Conservation (phyloP, 2,329 filamentous ascomycete genomes). For the Epichloe baconii region DNA sequence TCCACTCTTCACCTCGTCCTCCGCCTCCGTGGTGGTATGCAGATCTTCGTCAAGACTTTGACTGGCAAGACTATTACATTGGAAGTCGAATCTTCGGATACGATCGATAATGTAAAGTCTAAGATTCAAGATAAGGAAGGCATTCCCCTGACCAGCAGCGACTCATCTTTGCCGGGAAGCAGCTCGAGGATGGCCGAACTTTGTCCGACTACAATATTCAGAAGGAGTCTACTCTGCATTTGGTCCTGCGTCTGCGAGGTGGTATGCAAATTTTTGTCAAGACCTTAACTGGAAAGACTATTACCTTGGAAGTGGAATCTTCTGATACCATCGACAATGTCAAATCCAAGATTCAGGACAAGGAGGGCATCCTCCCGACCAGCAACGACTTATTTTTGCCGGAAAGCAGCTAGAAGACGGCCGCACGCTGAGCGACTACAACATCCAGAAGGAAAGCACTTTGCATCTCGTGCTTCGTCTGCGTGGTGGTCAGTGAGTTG, state of each 20-base stretch:
- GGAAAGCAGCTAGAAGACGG: conserved; percentile 92
- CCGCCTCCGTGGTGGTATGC: conserved; percentile 80
- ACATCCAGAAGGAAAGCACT: conserved; percentile 87
- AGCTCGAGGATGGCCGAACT: conserved; percentile 83
- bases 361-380: conserved; percentile 88
- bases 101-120: conserved; percentile 85
- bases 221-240: conserved; percentile 71
- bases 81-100: conserved; percentile 80
- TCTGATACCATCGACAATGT: conserved; percentile 91
- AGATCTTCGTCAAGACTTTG: conserved; percentile 77
- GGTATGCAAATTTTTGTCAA: conserved; percentile 87
- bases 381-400: conserved; percentile 87
- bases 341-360: conserved; percentile 85
- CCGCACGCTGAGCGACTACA: conserved; percentile 85
- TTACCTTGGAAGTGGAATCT: conserved; percentile 81
- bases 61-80: conserved; percentile 92
- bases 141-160: conserved; percentile 93
- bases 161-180: conserved; percentile 86
- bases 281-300: conserved; percentile 84
- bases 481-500: conserved; percentile 54
- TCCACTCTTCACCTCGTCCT: conserved; percentile 76
- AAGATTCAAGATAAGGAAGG: conserved; percentile 94
- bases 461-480: conserved; percentile 71
- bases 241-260: conserved; percentile 74
- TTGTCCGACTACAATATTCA: conserved; percentile 95